Evolutionary conservation across 805 yeast genomes (phyloP).

Genomic region (Clavispora fructus): DNA sequence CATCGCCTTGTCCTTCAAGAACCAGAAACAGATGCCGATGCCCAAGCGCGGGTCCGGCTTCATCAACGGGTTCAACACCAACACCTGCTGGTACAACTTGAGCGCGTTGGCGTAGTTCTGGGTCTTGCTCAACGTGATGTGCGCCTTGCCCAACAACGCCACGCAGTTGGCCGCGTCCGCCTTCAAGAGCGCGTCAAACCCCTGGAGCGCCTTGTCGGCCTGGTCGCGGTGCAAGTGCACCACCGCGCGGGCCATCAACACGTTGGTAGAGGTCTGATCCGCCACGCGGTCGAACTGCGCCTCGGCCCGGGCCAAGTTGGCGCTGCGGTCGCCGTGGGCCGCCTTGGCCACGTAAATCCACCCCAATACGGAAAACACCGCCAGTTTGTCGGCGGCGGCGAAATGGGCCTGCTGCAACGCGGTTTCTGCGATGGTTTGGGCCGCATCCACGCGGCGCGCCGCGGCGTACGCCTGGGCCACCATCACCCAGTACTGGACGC

Average conservation of each 20-base stretch:
- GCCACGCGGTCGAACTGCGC: constrained; percentile 14
- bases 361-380: constrained; percentile 57
- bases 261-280: constrained; percentile 29
- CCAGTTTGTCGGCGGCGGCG: constrained; percentile 38
- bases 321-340: constrained; percentile 22
- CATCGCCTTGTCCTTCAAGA: constrained; percentile 66
- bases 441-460: constrained; percentile 52
- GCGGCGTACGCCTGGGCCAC: constrained; percentile 78
- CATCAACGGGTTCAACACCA: constrained; percentile 68
- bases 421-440: constrained; percentile 55
- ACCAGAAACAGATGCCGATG: constrained; percentile 92
- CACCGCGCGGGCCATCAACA: constrained; percentile 62
- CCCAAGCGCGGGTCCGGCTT: constrained; percentile 94
- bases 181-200: constrained; percentile 57
- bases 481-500: constrained; percentile 74
- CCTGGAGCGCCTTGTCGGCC: constrained; percentile 65
- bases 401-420: constrained; percentile 46
- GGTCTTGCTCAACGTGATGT: constrained; percentile 60
- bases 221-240: constrained; percentile 52
- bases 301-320: constrained; percentile 20
- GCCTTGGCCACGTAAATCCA: constrained; percentile 62
- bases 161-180: constrained; percentile 57
- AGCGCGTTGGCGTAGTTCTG: constrained; percentile 70
- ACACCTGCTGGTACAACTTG: constrained; percentile 76
- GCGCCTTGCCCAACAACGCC: constrained; percentile 83